Base-by-base conservation (phyloP, 805 yeast species). In the Candida corydali region DNA sequence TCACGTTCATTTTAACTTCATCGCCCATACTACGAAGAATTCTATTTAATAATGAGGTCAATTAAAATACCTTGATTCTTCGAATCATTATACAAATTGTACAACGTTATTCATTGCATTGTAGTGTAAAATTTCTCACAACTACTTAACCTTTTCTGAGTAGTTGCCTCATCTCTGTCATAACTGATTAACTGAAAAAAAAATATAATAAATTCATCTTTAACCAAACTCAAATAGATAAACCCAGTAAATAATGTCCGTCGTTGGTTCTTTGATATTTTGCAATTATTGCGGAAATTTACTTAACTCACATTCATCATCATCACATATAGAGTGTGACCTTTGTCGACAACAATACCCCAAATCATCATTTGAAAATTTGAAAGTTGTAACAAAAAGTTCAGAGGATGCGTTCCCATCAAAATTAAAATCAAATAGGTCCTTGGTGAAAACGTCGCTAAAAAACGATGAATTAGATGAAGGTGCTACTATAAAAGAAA, bases 401-500 rank as follows among this genome's bases (percentile, higher is more conserved):
- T 78, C 95, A 1, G 88, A 85, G 25, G 93, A 86, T 57, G 97
- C 98, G 0, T 93, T 93, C 63, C 98, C 98, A 17, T 88, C 97
- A 8, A 61, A 80, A 3, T 65, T 93, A 43, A 78, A 79, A 49
- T 70, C 86, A 48, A 87, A 89, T 55, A 75, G 85, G 48, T 88
- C 98, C 5, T 85, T 86, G 2, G 98, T 93, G 30, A 91, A 93
- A 65, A 89, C 98, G 0, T 62, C 80, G 1, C 70, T 89, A 55
- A 78, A 77, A 53, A 76, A 75, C 18, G 78, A 78, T 44, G 97
- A 91, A 47, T 63, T 86, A 31, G 95, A 82, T 42, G 97, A 88
- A 42, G 98, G 98, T 45, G 98, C 98, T 26, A 84, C 94, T 9
- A 93, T 93, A 59, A 85, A 89, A 59, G 99, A 93, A 61, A 89